A percentile compares a stretch with the other conserved stretches of the same genome.
These are phyloP conservation scores for Danielia oregonensis DNA, from an alignment of 805 yeast genomes.

Conservation along the genomic window DNA sequence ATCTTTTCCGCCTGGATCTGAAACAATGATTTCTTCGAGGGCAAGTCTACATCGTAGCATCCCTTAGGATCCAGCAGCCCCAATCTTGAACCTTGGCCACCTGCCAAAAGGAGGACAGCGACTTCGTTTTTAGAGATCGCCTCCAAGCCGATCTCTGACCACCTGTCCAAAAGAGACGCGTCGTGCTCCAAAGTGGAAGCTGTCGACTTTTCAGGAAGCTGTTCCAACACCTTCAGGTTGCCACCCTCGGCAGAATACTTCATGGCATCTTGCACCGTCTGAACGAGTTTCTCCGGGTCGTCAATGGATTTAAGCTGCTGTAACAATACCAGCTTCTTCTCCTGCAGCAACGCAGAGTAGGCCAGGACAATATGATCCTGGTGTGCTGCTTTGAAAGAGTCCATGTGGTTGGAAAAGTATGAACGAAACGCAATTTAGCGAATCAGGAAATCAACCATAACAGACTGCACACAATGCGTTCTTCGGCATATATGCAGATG, in stretches of 20 bases:
- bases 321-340: slow-evolving; percentile 33
- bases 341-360: slow-evolving; percentile 36
- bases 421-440: slow-evolving; percentile 16
- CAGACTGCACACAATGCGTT: slow-evolving; percentile 5
- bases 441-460: slow-evolving; percentile 6
- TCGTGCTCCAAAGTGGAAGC: slow-evolving; percentile 50
- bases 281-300: slow-evolving; percentile 39
- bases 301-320: slow-evolving; percentile 39
- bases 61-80: slow-evolving; percentile 94
- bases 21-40: slow-evolving; percentile 79
- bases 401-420: slow-evolving; percentile 3
- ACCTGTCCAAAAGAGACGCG: slow-evolving; percentile 25
- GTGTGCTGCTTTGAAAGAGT: slow-evolving; percentile 39
- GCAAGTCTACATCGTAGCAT: slow-evolving; percentile 82
- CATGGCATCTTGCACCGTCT: slow-evolving; percentile 47
- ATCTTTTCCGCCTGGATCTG: slow-evolving; percentile 92
- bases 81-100: slow-evolving; percentile 96
- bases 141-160: slow-evolving; percentile 55
- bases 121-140: slow-evolving; percentile 72
- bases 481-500: too few relatives aligned
- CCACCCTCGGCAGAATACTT: slow-evolving; percentile 24
- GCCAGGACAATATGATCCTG: slow-evolving; percentile 53
- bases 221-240: slow-evolving; percentile 34
- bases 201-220: slow-evolving; percentile 42
- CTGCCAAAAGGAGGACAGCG: slow-evolving; percentile 91